Base-by-base conservation (phyloP, 2,329 filamentous ascomycete species). In the Alternaria panax region DNA sequence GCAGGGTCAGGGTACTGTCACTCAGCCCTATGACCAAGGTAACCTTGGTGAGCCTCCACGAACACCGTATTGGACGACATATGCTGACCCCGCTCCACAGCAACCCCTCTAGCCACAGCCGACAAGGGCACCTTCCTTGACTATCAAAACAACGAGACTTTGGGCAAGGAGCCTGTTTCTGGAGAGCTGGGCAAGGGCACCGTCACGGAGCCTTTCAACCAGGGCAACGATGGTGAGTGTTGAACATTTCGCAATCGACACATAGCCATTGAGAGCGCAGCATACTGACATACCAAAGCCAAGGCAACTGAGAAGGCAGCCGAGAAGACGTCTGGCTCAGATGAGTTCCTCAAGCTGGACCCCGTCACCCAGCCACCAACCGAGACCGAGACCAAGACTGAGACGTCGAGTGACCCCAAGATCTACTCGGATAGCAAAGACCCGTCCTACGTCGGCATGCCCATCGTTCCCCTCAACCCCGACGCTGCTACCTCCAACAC, bases 21-120 rank as follows among this genome's bases (percentile, higher is more conserved):
- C 86, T 12, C 89, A 94, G 75, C 92, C 92, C 0, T 96, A 88
- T 69, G 92, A 95, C 73, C 87, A 87, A 58, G 92, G 92, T 48
- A 95, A 95, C 42, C 45, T 75, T 79, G 85, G 82, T 87, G 76
- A 67, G 80, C 64, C 46, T 30, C 12, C 18, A 43, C 34, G 6
- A 34, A 20, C 9, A 22, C 51, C 36, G 22, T 11, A 36, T 47
- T 8, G 24, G 43, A 12, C 45, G 20, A 18, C 16, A 3, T 40
- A 27, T 25, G 52, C 64, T 70, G 30, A 68, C 42, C 41, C 30
- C 32, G 48, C 34, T 27, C 24, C 30, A 18, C 25, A 67, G 66
- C 65, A 40, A 61, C 64, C 41, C 65, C 67, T 54, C 64, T 67
- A 40, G 56, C 51, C 5, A 56, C 59, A 1, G 47, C 56, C 12